Evolutionary conservation across 257 asterid species (phyloP), one percentile per base, ranked within the genome.

Genomic region (Asclepias syriaca): DNA sequence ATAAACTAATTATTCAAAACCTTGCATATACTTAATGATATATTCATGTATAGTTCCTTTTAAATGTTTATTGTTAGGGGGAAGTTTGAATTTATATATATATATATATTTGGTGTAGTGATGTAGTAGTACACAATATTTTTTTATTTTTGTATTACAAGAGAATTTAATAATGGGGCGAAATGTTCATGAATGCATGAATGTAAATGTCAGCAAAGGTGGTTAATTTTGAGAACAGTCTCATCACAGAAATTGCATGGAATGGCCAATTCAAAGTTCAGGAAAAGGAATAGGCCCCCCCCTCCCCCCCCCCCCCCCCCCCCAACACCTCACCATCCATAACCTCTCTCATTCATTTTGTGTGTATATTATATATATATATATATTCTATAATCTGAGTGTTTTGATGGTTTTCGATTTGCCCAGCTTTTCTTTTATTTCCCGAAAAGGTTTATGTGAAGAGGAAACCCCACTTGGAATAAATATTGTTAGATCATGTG

Each of bases 231-330:
- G 1, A 40, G 68, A 53, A 75, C 50, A 5, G 71, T 70, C 68
- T 66, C 46, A 66, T 77, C 85, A 81, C 81, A 75, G 22, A 74
- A 61, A 40, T 66, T 77, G 82, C 80, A 81, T 81, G 85, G 13
- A 51, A 48, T 77, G 75, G 55, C 75, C 66, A 45, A 66, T 74
- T 74, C 75, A 74, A 66, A 70, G 57, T 53, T 27, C 8, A 34
- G 61, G 55, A 43, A 43, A 71, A 39, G 32, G 51, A 65, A 40
- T 5, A 34, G 49, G 80, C 72, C 19, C 67, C 72, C 67, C 67
- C 15, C 12, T 0, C 67, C 67, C 15, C 67, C 67, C 15, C 12
- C 27, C 72, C 19, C 67, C 72, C 67, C 67, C 15, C 12, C 27
- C 67, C 67, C 15, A 8, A 4, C 18, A 53, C 18, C n/a, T 40